Evolutionary conservation across 257 asterid species (phyloP).

Genomic region (Coffea canephora): DNA sequence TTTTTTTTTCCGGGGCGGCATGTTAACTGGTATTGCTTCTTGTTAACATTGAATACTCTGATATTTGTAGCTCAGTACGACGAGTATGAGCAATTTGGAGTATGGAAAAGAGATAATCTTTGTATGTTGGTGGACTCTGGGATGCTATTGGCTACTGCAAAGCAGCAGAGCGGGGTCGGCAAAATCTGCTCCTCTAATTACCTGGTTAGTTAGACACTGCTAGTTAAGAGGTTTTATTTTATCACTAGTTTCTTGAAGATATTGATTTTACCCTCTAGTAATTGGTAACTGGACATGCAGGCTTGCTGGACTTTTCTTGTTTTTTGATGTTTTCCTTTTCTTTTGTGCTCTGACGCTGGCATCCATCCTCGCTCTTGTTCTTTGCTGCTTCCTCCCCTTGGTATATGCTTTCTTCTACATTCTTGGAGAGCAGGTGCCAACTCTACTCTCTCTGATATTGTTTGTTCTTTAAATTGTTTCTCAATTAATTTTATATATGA

Average conservation of each 20-base stretch:
- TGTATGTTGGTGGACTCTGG: conserved; percentile 2
- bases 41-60: too few species aligned
- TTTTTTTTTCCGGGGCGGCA: too few species aligned
- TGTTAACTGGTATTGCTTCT: too few species aligned
- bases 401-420: neutral
- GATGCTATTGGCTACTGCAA: conserved; percentile 2
- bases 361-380: neutral
- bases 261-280: neutral
- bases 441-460: neutral
- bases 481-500: neutral
- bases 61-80: neutral
- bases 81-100: neutral
- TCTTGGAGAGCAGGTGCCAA: neutral
- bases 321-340: conserved; percentile 2
- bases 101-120: conserved; percentile 5
- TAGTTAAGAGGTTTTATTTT: too few species aligned
- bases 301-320: neutral
- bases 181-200: neutral
- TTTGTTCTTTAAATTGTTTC: neutral
- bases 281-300: neutral
- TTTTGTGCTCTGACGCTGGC: neutral
- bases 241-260: neutral
- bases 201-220: neutral
- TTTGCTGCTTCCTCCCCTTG: conserved; percentile 1
- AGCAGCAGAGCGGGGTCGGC: neutral